Evolutionary conservation across 1,139 yeast species (phyloP).

Genomic region (Kodamaea arcana): DNA sequence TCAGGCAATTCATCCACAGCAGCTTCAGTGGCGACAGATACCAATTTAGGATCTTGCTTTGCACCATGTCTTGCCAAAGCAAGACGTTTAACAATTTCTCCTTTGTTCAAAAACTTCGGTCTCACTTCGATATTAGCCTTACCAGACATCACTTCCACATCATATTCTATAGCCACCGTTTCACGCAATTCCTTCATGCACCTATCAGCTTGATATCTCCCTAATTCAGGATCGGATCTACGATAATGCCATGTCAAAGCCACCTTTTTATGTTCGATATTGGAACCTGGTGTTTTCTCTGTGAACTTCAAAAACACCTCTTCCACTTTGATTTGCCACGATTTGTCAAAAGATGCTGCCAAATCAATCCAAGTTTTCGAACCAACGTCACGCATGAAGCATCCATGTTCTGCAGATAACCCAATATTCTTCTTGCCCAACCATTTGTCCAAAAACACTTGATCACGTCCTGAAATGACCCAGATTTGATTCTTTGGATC

Average conservation of each 20-base stretch:
- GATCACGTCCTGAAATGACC: slow-evolving; percentile 97
- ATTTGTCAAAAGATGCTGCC: slow-evolving; percentile 81
- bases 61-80: slow-evolving; percentile 60
- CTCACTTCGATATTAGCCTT: slow-evolving; percentile 96
- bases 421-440: slow-evolving; percentile 73
- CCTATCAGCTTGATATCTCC: slow-evolving; percentile 77
- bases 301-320: slow-evolving; percentile 72
- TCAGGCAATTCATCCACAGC: slow-evolving; percentile 59
- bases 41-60: slow-evolving; percentile 33
- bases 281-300: slow-evolving; percentile 86
- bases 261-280: slow-evolving; percentile 82
- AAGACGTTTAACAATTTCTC: slow-evolving; percentile 85
- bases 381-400: slow-evolving; percentile 76
- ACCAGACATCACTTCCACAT: slow-evolving; percentile 94
- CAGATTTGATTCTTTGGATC: slow-evolving; percentile 88
- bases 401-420: slow-evolving; percentile 95
- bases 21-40: slow-evolving; percentile 24
- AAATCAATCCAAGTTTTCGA: slow-evolving; percentile 72
- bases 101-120: slow-evolving; percentile 91
- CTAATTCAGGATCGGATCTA: slow-evolving; percentile 88
- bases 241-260: slow-evolving; percentile 98
- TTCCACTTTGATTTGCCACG: slow-evolving; percentile 84
- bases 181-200: slow-evolving; percentile 61
- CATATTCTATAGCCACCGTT: slow-evolving; percentile 63
- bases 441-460: slow-evolving; percentile 84